A percentile compares a stretch with the other conserved stretches of the same genome.
Conservation (phyloP, 768 basidiomycete genomes). For the Mycena floridula region DNA sequence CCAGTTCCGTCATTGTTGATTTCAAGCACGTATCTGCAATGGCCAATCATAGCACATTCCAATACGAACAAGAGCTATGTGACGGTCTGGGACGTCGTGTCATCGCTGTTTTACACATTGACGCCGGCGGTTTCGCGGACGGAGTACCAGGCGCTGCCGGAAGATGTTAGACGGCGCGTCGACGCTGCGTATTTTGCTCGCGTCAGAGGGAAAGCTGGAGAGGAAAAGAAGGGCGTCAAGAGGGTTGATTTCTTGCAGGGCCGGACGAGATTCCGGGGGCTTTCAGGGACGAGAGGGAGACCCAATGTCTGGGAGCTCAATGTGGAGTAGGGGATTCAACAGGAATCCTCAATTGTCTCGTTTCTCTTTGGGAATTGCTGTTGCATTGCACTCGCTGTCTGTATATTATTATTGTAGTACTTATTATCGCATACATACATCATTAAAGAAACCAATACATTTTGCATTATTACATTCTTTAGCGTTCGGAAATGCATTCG, state of each 20-base stretch:
- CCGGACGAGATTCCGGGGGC: conserved; percentile 39
- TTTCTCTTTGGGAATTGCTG: no score
- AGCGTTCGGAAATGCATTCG: no score
- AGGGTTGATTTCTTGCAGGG: conserved; percentile 50
- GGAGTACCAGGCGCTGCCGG: conserved; percentile 37
- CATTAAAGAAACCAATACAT: no score
- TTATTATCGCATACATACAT: no score
- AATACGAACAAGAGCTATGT: conserved; percentile 13
- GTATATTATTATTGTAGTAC: no score
- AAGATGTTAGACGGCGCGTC: conserved; percentile 28
- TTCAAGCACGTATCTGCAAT: background rate
- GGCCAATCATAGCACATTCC: conserved; percentile 1
- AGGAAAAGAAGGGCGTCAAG: conserved; percentile 44
- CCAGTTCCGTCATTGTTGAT: background rate
- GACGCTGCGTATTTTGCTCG: conserved; percentile 40
- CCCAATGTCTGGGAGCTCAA: conserved; percentile 42
- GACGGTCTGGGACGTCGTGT: conserved; percentile 45
- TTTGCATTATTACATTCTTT: no score
- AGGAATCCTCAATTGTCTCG: no score
- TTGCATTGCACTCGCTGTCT: no score
- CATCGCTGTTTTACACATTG: conserved; percentile 39
- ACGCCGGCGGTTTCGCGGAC: conserved; percentile 33
- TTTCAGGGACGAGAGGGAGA: conserved; percentile 35
- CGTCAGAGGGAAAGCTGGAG: conserved; percentile 27
- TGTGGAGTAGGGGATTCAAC: no score